Conservation (phyloP, 1,284 basidiomycete genomes). For the Quambalaria eucalypti region DNA sequence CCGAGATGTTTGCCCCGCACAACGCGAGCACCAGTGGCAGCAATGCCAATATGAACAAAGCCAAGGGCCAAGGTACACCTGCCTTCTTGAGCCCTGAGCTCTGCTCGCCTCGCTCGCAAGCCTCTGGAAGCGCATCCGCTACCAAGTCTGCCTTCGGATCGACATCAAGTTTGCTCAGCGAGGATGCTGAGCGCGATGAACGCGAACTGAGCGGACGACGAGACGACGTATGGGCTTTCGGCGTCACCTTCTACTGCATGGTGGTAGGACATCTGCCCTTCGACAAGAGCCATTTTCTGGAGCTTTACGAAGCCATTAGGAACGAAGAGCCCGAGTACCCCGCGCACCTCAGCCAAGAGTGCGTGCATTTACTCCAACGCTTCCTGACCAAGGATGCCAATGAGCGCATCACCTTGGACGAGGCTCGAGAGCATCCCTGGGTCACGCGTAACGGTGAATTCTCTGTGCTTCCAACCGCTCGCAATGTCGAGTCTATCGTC, state of each 20-base stretch:
- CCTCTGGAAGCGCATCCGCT: not conserved
- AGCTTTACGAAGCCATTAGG: constrained; percentile 52
- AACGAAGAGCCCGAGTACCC: constrained; percentile 43
- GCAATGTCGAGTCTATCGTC: constrained; percentile 28
- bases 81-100: constrained; percentile 56
- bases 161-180: too few species aligned
- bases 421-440: constrained; percentile 38
- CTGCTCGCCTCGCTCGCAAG: constrained; percentile 16
- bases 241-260: constrained; percentile 55
- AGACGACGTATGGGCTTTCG: constrained; percentile 55
- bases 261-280: constrained; percentile 53
- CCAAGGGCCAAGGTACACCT: constrained; percentile 49
- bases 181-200: not conserved
- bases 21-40: constrained; percentile 49
- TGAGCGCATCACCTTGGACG: constrained; percentile 26
- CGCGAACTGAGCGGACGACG: not conserved
- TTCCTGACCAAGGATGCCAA: constrained; percentile 36
- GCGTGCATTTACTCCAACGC: constrained; percentile 22
- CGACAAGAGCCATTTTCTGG: constrained; percentile 50
- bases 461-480: constrained; percentile 21
- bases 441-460: constrained; percentile 17
- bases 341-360: constrained; percentile 18
- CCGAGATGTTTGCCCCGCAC: constrained; percentile 51
- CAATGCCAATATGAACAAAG: constrained; percentile 35
- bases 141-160: not conserved